Conservation (phyloP, 495 filamentous ascomycete species). For the Thermothielavioides terrestris region DNA sequence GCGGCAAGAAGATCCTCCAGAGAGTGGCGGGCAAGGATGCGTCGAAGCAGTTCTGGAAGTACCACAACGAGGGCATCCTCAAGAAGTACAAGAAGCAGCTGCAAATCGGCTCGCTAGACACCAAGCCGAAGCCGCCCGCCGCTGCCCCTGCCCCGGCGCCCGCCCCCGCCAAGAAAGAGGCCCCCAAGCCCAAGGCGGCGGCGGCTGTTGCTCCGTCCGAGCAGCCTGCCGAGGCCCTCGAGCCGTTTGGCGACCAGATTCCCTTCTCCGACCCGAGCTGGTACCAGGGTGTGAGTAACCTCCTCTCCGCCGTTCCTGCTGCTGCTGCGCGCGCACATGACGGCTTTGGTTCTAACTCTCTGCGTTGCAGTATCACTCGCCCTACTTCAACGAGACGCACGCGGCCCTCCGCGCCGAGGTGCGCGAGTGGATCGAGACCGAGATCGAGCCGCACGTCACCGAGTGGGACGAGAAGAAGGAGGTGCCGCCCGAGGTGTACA, state of each 20-base stretch:
- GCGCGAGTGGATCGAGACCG: conserved; percentile 80
- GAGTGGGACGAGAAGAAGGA: conserved; percentile 96
- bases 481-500: conserved; percentile 82
- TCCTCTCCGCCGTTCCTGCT: not conserved
- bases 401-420: conserved; percentile 82
- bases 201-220: conserved; percentile 45
- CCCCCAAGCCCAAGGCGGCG: conserved; percentile 43
- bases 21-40: conserved; percentile 94
- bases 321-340: not conserved
- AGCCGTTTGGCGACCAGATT: conserved; percentile 77
- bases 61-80: conserved; percentile 86
- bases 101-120: conserved; percentile 82
- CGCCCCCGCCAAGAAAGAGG: conserved; percentile 43
- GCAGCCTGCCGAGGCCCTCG: conserved; percentile 61
- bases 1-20: conserved; percentile 96
- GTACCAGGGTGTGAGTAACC: conserved; percentile 81
- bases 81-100: conserved; percentile 91
- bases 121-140: conserved; percentile 65
- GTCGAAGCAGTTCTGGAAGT: conserved; percentile 99
- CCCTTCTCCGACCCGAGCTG: conserved; percentile 89
- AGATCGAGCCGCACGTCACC: conserved; percentile 83
- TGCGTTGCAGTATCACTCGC: conserved; percentile 71
- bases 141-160: conserved; percentile 46
- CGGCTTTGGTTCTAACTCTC: not conserved
- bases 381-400: conserved; percentile 91